Percentiles rank a stretch among this genome's conserved stretches.
Evolutionary conservation across 1,284 basidiomycete species (phyloP).

Genomic region (Irpex rosettiformis): DNA sequence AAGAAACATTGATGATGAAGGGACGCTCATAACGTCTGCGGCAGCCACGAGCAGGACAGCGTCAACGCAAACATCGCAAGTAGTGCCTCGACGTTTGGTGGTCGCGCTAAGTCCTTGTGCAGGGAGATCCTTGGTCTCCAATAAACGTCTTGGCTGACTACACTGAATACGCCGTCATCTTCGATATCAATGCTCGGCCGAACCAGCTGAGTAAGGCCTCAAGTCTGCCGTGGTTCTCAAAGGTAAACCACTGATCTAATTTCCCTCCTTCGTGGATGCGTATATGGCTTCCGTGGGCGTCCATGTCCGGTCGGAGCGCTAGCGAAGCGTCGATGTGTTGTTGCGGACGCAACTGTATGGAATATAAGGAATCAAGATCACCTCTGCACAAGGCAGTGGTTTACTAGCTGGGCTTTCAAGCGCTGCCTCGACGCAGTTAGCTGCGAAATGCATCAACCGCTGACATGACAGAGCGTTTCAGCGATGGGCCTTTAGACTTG

Average conservation of each 20-base stretch:
- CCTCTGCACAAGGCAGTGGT: too few species aligned
- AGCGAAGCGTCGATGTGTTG: background rate
- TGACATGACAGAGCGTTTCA: slow-evolving; percentile 1
- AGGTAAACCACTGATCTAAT: background rate
- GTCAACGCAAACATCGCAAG: background rate
- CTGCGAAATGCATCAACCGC: background rate
- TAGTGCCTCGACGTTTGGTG: background rate
- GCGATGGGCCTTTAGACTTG: background rate
- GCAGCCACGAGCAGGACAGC: background rate
- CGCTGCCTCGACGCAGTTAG: background rate
- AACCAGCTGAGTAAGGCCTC: background rate
- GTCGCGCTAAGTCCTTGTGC: background rate
- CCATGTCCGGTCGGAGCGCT: slow-evolving; percentile 8
- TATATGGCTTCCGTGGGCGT: background rate
- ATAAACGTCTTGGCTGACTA: background rate
- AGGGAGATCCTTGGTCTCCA: background rate
- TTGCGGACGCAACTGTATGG: background rate
- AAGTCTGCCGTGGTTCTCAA: background rate
- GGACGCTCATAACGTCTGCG: background rate
- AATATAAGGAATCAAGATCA: background rate
- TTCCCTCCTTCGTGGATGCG: background rate
- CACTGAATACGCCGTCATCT: background rate
- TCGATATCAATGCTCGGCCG: background rate
- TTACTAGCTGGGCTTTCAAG: too few species aligned
- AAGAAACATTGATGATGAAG: background rate